A percentile compares a stretch with the other conserved stretches of the same genome.
These are phyloP conservation scores for Hortiboletus campestris DNA, from an alignment of 768 basidiomycete genomes.

Conservation along the genomic window DNA sequence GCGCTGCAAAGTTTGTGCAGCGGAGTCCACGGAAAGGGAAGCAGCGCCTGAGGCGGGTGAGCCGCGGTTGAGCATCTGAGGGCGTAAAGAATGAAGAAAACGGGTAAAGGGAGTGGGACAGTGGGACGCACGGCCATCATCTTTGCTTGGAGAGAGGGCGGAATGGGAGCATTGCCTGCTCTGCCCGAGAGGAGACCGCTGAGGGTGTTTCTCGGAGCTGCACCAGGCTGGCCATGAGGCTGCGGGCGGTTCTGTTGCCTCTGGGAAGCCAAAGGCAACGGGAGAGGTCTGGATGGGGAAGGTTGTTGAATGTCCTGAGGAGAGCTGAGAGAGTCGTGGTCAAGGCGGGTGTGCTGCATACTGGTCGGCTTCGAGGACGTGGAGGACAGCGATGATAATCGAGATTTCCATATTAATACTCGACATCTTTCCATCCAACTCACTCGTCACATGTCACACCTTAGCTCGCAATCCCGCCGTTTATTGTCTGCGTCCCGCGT, in stretches of 20 bases:
- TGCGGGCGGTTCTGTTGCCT: slow-evolving; percentile 19
- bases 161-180: slow-evolving; percentile 64
- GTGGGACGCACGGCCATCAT: slow-evolving; percentile 75
- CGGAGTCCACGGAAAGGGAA: slow-evolving; percentile 39
- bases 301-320: background rate
- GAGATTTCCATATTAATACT: slow-evolving; percentile 37
- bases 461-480: too few relatives aligned
- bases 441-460: slow-evolving; percentile 21
- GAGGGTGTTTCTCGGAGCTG: slow-evolving; percentile 28
- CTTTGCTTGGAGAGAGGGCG: slow-evolving; percentile 87
- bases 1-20: slow-evolving; percentile 40
- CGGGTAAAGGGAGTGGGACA: background rate
- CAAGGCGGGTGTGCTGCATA: slow-evolving; percentile 26
- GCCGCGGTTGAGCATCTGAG: slow-evolving; percentile 49
- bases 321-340: slow-evolving; percentile 7
- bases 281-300: background rate
- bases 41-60: slow-evolving; percentile 25
- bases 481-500: too few relatives aligned
- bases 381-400: slow-evolving; percentile 30
- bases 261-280: slow-evolving; percentile 1
- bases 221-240: slow-evolving; percentile 6
- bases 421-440: background rate
- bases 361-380: slow-evolving; percentile 9
- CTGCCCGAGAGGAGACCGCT: slow-evolving; percentile 44
- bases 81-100: slow-evolving; percentile 14